These are phyloP conservation scores for Pythium pyrilobum DNA, from an alignment of 352 stramenopile species.

Conservation along the genomic window DNA sequence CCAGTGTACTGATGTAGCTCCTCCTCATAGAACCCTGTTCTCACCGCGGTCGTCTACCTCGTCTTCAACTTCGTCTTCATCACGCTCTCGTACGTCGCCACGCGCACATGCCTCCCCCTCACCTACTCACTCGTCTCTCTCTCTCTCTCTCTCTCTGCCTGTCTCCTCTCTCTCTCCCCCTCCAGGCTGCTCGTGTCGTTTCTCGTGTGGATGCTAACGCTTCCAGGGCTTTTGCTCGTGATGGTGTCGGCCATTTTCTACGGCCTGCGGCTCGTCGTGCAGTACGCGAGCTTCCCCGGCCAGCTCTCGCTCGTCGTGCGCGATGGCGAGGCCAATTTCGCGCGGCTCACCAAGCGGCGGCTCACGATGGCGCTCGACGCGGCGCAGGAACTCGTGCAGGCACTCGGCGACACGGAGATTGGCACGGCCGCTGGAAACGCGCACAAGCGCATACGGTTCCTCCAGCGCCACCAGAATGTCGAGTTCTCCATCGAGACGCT, in stretches of 20 bases:
- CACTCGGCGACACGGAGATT: conserved; percentile 26
- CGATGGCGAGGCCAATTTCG: conserved; percentile 76
- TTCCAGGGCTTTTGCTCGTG: conserved; percentile 38
- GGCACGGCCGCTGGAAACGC: background rate
- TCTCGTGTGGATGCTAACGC: conserved; percentile 40
- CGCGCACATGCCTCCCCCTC: background rate
- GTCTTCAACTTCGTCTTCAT: conserved; percentile 60
- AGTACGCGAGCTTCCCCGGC: conserved; percentile 63
- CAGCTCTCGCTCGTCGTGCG: conserved; percentile 73
- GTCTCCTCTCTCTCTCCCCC: background rate
- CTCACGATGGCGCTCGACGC: conserved; percentile 66
- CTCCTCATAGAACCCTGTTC: conserved; percentile 48
- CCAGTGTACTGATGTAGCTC: too few relatives aligned
- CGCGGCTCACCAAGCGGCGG: conserved; percentile 58
- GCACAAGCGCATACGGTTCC: conserved; percentile 34
- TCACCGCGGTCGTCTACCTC: conserved; percentile 43
- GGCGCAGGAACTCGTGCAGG: conserved; percentile 37
- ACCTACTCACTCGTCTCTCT: background rate
- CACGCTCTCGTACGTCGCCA: conserved; percentile 28
- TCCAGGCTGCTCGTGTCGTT: conserved; percentile 43
- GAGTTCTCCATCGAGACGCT: conserved; percentile 61
- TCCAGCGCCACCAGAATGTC: conserved; percentile 66
- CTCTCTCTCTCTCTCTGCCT: background rate
- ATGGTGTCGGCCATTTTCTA: conserved; percentile 26
- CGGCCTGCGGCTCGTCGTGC: conserved; percentile 37